phyloP scores from a whole-genome alignment of 495 filamentous ascomycete species.

The Paragyromitra xinjiangensis region DNA sequence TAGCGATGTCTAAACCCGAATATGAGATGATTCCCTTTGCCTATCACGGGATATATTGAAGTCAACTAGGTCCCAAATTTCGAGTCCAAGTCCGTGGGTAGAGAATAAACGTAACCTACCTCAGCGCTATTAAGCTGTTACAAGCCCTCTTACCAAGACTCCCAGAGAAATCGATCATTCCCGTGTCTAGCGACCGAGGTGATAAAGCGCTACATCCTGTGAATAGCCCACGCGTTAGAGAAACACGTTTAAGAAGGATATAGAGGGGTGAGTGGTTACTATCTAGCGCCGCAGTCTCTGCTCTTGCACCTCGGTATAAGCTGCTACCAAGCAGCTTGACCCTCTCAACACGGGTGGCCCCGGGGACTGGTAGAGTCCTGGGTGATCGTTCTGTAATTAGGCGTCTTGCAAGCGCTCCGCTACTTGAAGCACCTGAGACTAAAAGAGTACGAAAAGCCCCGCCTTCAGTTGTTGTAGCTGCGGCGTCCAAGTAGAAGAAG shows the following conservation, averaged over 20 bases:
- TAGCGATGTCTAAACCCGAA: not conserved
- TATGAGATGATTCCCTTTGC: not conserved
- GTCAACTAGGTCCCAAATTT: not conserved
- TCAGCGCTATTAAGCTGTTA: not conserved
- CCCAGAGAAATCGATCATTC: not conserved
- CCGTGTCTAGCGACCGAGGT: not conserved
- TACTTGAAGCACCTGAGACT: not conserved
- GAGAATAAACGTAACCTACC: not conserved
- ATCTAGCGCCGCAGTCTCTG: not conserved
- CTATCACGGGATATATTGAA: not conserved
- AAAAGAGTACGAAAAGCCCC: not conserved
- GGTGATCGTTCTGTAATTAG: conserved; percentile 3
- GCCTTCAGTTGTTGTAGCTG: not conserved
- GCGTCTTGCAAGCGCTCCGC: not conserved
- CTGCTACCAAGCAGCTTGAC: not conserved
- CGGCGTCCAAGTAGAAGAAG: not conserved
- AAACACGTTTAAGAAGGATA: not conserved
- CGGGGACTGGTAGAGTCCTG: not conserved
- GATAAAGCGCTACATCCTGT: not conserved
- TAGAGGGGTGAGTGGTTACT: not conserved
- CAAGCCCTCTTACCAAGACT: not conserved
- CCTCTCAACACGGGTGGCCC: not conserved
- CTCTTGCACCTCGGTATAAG: too few species aligned
- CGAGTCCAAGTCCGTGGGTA: not conserved
- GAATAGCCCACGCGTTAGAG: not conserved